phyloP scores from a whole-genome alignment of 352 stramenopile genomes.

The Aphanomyces stellatus region DNA sequence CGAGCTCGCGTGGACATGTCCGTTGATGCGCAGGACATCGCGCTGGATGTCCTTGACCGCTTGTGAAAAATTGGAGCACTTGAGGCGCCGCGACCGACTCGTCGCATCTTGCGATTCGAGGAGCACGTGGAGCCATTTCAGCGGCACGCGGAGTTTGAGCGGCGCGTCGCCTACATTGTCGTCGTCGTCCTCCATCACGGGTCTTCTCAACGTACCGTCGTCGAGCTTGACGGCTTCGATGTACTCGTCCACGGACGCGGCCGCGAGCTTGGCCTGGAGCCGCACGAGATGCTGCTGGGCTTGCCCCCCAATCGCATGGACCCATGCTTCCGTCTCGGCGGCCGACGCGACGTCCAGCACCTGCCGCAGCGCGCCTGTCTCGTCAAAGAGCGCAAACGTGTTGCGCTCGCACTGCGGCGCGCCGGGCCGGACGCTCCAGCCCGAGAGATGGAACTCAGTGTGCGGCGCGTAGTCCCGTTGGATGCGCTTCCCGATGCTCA shows the following conservation, averaged over 20 bases:
- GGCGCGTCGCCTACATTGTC: slow-evolving; percentile 12
- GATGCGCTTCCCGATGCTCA: slow-evolving; percentile 31
- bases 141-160: slow-evolving; percentile 27
- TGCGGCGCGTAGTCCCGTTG: slow-evolving; percentile 38
- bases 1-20: slow-evolving; percentile 26
- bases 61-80: slow-evolving; percentile 43
- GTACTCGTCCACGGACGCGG: slow-evolving; percentile 4
- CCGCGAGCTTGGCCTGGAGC: slow-evolving; percentile 7
- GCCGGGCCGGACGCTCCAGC: slow-evolving; percentile 45
- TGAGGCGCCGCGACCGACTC: slow-evolving; percentile 31
- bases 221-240: slow-evolving; percentile 4
- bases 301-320: slow-evolving; percentile 34
- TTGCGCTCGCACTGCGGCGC: slow-evolving; percentile 29
- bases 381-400: slow-evolving; percentile 64
- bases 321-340: slow-evolving; percentile 35
- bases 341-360: slow-evolving; percentile 43
- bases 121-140: slow-evolving; percentile 45
- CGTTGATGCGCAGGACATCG: slow-evolving; percentile 52
- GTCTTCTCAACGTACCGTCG: too few species aligned
- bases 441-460: slow-evolving; percentile 35
- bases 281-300: slow-evolving; percentile 26
- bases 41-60: slow-evolving; percentile 58
- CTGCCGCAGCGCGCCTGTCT: slow-evolving; percentile 30
- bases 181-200: slow-evolving; percentile 25
- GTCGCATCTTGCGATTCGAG: slow-evolving; percentile 31